Evolutionary conservation across 352 stramenopile species (phyloP).

Genomic region (Salisapilia sapeloensis): DNA sequence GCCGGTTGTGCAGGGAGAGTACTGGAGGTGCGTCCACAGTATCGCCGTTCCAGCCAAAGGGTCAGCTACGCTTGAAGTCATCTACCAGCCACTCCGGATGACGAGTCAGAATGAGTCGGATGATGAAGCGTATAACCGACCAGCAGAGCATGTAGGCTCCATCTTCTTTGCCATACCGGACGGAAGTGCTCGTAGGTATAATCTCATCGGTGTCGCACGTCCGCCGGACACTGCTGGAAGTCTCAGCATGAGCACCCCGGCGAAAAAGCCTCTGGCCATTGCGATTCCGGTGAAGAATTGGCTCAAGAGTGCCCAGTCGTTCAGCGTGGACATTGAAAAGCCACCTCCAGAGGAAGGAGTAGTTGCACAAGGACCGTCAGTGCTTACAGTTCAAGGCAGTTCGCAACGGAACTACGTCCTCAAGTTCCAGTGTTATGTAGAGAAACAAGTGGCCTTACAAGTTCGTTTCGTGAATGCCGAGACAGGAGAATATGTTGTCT

Average conservation of each 20-base stretch:
- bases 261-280: constrained; percentile 66
- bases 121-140: constrained; percentile 11
- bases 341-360: constrained; percentile 16
- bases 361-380: constrained; percentile 42
- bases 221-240: constrained; percentile 20
- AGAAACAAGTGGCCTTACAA: constrained; percentile 26
- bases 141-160: constrained; percentile 45
- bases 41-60: constrained; percentile 61
- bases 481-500: constrained; percentile 75
- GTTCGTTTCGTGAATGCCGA: constrained; percentile 71
- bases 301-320: constrained; percentile 64
- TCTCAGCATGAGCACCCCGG: constrained; percentile 31
- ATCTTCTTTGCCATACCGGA: constrained; percentile 86
- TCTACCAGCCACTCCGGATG: constrained; percentile 80
- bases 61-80: constrained; percentile 35
- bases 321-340: constrained; percentile 51
- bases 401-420: constrained; percentile 63
- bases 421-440: constrained; percentile 81
- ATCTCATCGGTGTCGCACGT: constrained; percentile 56
- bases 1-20: constrained; percentile 71
- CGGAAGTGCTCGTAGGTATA: constrained; percentile 77
- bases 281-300: constrained; percentile 77
- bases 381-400: constrained; percentile 38
- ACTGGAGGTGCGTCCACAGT: constrained; percentile 77
- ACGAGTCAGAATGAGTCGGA: constrained; percentile 16